Evolutionary conservation across 73 alveolate species (phyloP).

Genomic region (Tetrahymena elliotti): DNA sequence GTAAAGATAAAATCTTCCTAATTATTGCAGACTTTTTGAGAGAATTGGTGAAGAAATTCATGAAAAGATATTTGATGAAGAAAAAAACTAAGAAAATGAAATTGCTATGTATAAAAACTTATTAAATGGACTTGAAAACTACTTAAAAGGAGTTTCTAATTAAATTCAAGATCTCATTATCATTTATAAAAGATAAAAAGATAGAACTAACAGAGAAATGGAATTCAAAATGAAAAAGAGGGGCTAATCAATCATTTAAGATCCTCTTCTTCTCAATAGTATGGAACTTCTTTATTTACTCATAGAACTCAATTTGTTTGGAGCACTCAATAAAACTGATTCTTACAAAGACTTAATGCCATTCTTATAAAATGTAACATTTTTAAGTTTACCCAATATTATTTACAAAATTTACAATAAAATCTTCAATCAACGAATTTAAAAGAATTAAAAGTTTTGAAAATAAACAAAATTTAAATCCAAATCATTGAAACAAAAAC

Average conservation of each 20-base stretch:
- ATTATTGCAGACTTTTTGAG: conserved; percentile 19
- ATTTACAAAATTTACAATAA: background rate
- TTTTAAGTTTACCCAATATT: too few species aligned
- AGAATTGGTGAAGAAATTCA: background rate
- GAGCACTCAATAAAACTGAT: background rate
- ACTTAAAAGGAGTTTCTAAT: background rate
- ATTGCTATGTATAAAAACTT: conserved; percentile 9
- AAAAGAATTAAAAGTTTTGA: too few species aligned
- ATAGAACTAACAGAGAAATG: conserved; percentile 2
- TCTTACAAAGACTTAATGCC: background rate
- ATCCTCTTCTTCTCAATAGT: background rate
- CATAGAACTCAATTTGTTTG: background rate
- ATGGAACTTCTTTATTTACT: background rate
- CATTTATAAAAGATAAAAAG: background rate
- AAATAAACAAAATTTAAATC: too few species aligned
- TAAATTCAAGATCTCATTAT: background rate
- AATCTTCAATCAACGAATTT: too few species aligned
- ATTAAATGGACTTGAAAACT: conserved; percentile 2
- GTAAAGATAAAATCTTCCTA: conserved; percentile 11
- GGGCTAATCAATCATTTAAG: background rate
- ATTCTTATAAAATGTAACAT: background rate
- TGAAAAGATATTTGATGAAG: background rate
- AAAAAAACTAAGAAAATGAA: background rate
- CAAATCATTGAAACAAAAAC: too few species aligned
- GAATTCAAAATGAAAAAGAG: conserved; percentile 3